These are phyloP conservation scores for Pseudodiploospora longispora DNA, from an alignment of 2,329 filamentous ascomycete genomes.

Conservation along the genomic window DNA sequence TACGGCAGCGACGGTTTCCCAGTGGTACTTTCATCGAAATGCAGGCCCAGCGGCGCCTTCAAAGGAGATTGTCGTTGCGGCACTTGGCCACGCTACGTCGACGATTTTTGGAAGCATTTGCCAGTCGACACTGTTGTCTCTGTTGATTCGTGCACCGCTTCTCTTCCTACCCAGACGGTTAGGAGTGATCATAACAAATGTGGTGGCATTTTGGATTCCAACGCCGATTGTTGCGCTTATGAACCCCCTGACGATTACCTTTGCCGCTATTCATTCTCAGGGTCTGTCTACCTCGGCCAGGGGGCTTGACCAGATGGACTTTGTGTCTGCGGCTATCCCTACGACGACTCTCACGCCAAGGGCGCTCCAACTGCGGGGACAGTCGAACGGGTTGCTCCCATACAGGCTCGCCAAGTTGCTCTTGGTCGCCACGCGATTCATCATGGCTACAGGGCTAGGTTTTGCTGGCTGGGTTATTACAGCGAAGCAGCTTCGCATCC, in stretches of 20 bases:
- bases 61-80: conserved; percentile 72
- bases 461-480: conserved; percentile 97
- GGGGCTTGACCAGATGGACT: conserved; percentile 72
- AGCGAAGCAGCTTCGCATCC: conserved; percentile 65
- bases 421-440: conserved; percentile 80
- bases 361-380: conserved; percentile 35
- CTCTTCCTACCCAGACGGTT: conserved; percentile 71
- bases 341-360: conserved; percentile 62
- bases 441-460: conserved; percentile 83
- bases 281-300: conserved; percentile 70
- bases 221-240: conserved; percentile 79
- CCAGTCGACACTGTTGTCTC: conserved; percentile 71
- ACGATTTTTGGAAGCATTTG: conserved; percentile 91
- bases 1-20: conserved; percentile 88
- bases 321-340: conserved; percentile 64
- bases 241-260: conserved; percentile 86
- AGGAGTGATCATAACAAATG: conserved; percentile 57
- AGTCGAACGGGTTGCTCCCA: conserved; percentile 57
- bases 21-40: conserved; percentile 98
- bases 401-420: conserved; percentile 89
- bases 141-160: conserved; percentile 77
- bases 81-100: conserved; percentile 70
- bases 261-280: conserved; percentile 87
- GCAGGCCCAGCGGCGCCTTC: conserved; percentile 70
- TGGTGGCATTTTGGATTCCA: conserved; percentile 73